Evolutionary conservation across 2,329 filamentous ascomycete genomes (phyloP), one percentile per base, ranked within the genome.

Genomic region (Blumeria graminis): DNA sequence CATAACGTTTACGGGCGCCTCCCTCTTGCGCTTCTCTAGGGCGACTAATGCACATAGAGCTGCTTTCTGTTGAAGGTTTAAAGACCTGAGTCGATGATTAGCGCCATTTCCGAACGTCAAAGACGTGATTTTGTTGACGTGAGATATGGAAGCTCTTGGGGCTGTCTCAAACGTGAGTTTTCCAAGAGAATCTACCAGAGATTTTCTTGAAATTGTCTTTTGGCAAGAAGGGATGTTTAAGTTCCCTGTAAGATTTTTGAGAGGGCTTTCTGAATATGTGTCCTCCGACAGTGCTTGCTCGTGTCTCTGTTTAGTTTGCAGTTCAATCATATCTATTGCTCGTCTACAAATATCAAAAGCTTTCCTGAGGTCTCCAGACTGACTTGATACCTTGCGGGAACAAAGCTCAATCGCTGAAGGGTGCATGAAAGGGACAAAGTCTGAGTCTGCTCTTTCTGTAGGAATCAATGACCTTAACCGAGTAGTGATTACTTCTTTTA

Each of bases 51-150:
- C 80, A 70, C 92, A 98, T 9, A 98, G 75, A 0, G 90, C 88
- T 3, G 90, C 92, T 68, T 94, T 96, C 68, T 98, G 92, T 66
- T 98, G 93, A 1, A 98, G 75, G 66, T 96, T 98, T 57, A 98
- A 77, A 4, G 82, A 81, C 68, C 85, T 83, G 13, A 98, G 78
- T 57, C 92, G 80, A 63, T 95, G 87, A 11, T 76, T 78, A 1
- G 88, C 84, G 38, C 89, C 89, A 63, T 95, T 90, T 67, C 85
- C 86, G 68, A 98, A 95, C 1, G 87, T 85, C 3, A 86, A 80
- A 0, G 89, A 81, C 0, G 92, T 94, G 59, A 96, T 82, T 63
- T 86, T 88, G 66, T 92, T 94, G 64, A 98, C 79, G 67, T 98
- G 92, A 0, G 80, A 80, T 61, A 98, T 93, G 33, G 81, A 87